phyloP scores from a whole-genome alignment of 2,329 filamentous ascomycete genomes.

The Neofusicoccum sp. region DNA sequence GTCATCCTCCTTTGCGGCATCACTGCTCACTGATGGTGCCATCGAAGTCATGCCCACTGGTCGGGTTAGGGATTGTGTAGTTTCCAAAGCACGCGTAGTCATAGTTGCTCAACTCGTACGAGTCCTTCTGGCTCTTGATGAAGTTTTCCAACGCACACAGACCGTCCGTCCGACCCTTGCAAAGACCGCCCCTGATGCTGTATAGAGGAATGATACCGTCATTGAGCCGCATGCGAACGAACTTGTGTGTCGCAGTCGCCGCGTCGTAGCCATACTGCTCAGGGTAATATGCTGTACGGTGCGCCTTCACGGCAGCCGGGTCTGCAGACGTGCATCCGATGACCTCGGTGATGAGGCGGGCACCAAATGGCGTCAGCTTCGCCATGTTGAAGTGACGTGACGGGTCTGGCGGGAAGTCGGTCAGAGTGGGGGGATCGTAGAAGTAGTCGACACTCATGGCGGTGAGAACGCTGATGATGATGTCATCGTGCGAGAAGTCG shows the following conservation, averaged over 20 bases:
- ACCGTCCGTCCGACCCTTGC: slow-evolving; percentile 7
- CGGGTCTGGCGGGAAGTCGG: slow-evolving; percentile 46
- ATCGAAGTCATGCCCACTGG: background rate
- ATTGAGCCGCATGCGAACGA: slow-evolving; percentile 10
- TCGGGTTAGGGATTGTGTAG: slow-evolving; percentile 7
- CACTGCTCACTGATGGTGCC: slow-evolving; percentile 7
- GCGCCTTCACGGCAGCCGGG: slow-evolving; percentile 43
- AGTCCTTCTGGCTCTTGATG: slow-evolving; percentile 7
- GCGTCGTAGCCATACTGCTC: slow-evolving; percentile 51
- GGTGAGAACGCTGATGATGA: slow-evolving; percentile 53
- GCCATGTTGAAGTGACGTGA: slow-evolving; percentile 54
- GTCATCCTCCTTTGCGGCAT: background rate
- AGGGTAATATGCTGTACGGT: slow-evolving; percentile 47
- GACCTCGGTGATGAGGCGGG: slow-evolving; percentile 58
- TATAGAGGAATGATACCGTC: slow-evolving; percentile 15
- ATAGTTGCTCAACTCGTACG: slow-evolving; percentile 12
- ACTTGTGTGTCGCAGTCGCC: slow-evolving; percentile 28
- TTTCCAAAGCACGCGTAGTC: slow-evolving; percentile 16
- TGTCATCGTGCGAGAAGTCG: slow-evolving; percentile 58
- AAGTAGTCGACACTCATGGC: slow-evolving; percentile 60
- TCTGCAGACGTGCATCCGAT: slow-evolving; percentile 51
- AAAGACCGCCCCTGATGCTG: slow-evolving; percentile 6
- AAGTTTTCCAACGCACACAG: slow-evolving; percentile 9
- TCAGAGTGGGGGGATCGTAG: slow-evolving; percentile 49
- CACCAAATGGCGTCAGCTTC: slow-evolving; percentile 58